These are phyloP conservation scores for Gloeopeniophorella convolvens DNA, from an alignment of 768 basidiomycete species.

Conservation along the genomic window DNA sequence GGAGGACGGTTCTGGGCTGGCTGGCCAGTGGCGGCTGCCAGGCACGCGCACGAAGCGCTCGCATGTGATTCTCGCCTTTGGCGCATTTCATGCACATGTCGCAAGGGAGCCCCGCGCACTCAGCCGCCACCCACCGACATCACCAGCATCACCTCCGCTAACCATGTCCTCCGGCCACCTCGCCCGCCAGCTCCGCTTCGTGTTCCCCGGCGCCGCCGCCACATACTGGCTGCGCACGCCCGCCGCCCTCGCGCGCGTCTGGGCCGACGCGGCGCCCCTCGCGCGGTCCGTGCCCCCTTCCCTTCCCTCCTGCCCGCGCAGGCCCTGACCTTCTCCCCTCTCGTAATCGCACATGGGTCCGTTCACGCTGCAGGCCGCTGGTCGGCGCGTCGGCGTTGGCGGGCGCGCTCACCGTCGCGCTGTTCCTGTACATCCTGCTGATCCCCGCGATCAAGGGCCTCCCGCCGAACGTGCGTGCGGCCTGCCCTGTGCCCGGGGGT, in stretches of 20 bases:
- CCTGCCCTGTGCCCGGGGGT: neutral
- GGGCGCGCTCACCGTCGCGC: slow-evolving; percentile 50
- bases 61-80: slow-evolving; percentile 14
- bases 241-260: slow-evolving; percentile 41
- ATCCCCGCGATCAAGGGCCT: slow-evolving; percentile 62
- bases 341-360: too few relatives aligned
- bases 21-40: too few relatives aligned
- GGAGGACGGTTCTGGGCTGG: too few relatives aligned
- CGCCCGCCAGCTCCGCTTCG: slow-evolving; percentile 65
- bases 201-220: slow-evolving; percentile 58
- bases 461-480: slow-evolving; percentile 56
- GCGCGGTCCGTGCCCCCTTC: slow-evolving; percentile 35
- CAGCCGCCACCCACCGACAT: neutral
- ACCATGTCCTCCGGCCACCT: slow-evolving; percentile 36
- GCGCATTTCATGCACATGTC: too few relatives aligned
- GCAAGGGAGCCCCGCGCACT: too few relatives aligned
- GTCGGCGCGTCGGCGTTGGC: slow-evolving; percentile 49
- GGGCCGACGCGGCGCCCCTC: slow-evolving; percentile 41
- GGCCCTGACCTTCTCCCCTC: neutral
- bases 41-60: neutral
- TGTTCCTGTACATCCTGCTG: slow-evolving; percentile 70
- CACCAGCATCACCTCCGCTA: neutral
- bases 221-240: slow-evolving; percentile 59
- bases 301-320: neutral
- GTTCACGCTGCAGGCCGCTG: slow-evolving; percentile 35